Percentiles rank a stretch among this genome's conserved stretches.
phyloP scores from a whole-genome alignment of 2,329 filamentous ascomycete species.

The Hypoxylon sp. region DNA sequence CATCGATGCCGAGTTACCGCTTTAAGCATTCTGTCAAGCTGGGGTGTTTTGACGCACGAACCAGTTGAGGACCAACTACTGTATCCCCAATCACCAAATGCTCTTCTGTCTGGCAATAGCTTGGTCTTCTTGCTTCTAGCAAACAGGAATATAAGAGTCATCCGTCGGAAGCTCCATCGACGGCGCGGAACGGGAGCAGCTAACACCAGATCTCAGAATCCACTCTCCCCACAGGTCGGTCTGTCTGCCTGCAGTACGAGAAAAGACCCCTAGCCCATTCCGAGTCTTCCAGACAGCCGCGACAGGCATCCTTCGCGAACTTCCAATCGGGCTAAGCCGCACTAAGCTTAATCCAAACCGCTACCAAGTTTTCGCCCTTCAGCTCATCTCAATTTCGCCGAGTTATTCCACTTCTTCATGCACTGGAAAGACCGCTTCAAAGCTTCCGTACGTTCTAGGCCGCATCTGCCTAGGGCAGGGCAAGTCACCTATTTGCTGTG shows the following conservation, averaged over 20 bases:
- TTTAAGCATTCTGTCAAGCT: too few relatives aligned
- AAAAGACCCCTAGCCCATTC: constrained; percentile 9
- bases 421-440: constrained; percentile 8
- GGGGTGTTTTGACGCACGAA: too few relatives aligned
- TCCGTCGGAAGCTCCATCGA: neutral
- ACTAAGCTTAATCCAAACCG: neutral
- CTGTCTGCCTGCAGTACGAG: constrained; percentile 20
- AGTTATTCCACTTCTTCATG: constrained; percentile 23
- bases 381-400: constrained; percentile 21
- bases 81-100: neutral
- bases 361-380: neutral
- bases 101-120: neutral
- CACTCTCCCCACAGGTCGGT: neutral
- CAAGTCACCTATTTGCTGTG: constrained; percentile 1
- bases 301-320: constrained; percentile 15
- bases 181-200: neutral
- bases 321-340: constrained; percentile 17
- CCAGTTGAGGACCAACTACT: too few relatives aligned
- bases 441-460: constrained; percentile 23
- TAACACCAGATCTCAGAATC: constrained; percentile 9
- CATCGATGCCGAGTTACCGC: too few relatives aligned
- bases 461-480: neutral
- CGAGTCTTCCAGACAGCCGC: constrained; percentile 6
- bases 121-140: neutral
- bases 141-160: neutral